Base-by-base conservation (phyloP, 2,329 filamentous ascomycete genomes). In the Aspergillus quadricinctus region DNA sequence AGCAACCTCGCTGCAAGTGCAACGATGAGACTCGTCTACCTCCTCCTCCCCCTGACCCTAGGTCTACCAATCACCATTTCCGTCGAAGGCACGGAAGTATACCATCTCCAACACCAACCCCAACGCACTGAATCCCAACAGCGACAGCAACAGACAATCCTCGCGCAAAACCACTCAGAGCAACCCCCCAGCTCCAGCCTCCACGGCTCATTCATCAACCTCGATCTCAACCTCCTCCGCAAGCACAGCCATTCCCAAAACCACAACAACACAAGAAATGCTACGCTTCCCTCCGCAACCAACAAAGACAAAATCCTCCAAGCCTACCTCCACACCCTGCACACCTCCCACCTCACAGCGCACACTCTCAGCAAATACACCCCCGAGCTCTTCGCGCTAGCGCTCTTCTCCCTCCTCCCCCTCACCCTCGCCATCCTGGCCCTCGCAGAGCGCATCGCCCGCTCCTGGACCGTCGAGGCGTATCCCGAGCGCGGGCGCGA, bases 381-480 rank as follows among this genome's bases (percentile, higher is more conserved):
- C n/a, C 49, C 48, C 17, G 53, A 57, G n/a, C 52, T 60, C 5
- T 27, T 54, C 14, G 49, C 52, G 11, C 29, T 37, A 2, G 55
- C 40, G 3, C 37, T 60, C 3, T 23, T 61, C 3, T 52, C 60
- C 7, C 53, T 61, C 11, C 37, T 61, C 17, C 59, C 59, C 0
- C 37, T 61, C 14, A 35, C 56, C 0, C 19, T 62, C 8, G 53
- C 37, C 1, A n/a, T 62, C 6, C 54, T 62, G 3, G 49, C 54
- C 19, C 19, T 62, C 6, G 48, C 54, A 4, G 57, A 58, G 29
- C 19, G 25, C 3, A n/a, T 61, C 35, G 41, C 37, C 11, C 19
- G 21, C 8, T 23, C 35, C 9, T 27, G 37, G 19, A 19, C 28
- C 1, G 53, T 31, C 2, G 37, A 35, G 10, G 37, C n/a, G 7